Evolutionary conservation across 805 yeast genomes (phyloP).

Genomic region (Lipomyces yamadae): DNA sequence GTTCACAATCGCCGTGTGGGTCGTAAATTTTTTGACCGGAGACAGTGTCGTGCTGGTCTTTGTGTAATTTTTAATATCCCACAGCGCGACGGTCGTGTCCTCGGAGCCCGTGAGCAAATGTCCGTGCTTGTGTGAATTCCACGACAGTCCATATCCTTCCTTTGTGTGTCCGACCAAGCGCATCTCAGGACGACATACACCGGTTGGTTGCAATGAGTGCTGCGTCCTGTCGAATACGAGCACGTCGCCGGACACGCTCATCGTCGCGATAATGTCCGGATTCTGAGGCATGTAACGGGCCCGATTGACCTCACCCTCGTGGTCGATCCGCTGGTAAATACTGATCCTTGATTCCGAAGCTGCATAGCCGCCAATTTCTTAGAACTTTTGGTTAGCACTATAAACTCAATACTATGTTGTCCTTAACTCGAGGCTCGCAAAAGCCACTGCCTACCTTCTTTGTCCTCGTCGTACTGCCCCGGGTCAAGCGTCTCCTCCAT

Average conservation of each 20-base stretch:
- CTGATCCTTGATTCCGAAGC: constrained; percentile 51
- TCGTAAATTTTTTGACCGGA: constrained; percentile 56
- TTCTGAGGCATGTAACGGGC: constrained; percentile 59
- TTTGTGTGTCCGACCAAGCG: constrained; percentile 59
- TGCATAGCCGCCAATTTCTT: constrained; percentile 44
- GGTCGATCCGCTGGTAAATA: constrained; percentile 58
- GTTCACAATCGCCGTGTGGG: constrained; percentile 65
- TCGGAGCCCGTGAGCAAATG: constrained; percentile 66
- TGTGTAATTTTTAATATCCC: constrained; percentile 56
- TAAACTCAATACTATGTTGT: neutral
- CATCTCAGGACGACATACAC: constrained; percentile 56
- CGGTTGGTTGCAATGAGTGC: constrained; percentile 59
- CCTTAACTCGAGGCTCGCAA: neutral
- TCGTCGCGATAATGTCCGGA: constrained; percentile 57
- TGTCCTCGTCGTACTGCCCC: constrained; percentile 39
- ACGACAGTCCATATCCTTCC: constrained; percentile 75
- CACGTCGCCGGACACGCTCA: constrained; percentile 51
- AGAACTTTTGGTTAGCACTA: constrained; percentile 11
- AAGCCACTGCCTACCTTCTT: constrained; percentile 35
- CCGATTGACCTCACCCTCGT: constrained; percentile 69
- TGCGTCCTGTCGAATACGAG: constrained; percentile 63
- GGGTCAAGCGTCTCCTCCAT: constrained; percentile 37
- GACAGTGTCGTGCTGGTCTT: constrained; percentile 41
- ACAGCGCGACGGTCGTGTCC: constrained; percentile 69
- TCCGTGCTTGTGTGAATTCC: constrained; percentile 55